Conservation (phyloP, 495 filamentous ascomycete genomes). For the Trypethelium eluteriae region DNA sequence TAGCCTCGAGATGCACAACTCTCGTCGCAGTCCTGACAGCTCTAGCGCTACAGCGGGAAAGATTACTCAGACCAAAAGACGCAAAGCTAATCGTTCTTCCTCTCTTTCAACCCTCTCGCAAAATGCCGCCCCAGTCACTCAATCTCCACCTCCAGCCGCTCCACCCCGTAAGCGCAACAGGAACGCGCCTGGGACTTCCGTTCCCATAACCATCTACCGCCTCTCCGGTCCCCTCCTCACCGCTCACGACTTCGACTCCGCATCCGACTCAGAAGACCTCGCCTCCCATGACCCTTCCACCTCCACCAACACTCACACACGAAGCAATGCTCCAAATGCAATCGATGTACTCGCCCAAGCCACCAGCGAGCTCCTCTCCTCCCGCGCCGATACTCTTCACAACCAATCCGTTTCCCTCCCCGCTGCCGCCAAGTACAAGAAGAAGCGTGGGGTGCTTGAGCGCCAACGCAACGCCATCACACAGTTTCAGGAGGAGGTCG, state of each 20-base stretch:
- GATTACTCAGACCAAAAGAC: not conserved
- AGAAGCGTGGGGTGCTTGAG: not conserved
- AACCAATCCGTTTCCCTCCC: not conserved
- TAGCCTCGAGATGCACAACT: not conserved
- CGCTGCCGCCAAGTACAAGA: not conserved
- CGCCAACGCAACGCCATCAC: conserved; percentile 5
- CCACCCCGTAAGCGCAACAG: conserved; percentile 1
- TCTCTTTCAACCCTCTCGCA: not conserved
- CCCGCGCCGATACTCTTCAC: not conserved
- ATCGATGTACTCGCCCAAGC: conserved; percentile 15
- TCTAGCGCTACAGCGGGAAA: not conserved
- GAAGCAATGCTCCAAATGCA: conserved; percentile 4
- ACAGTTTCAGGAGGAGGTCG: not conserved
- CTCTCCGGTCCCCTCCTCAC: conserved; percentile 8
- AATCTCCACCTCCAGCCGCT: not conserved
- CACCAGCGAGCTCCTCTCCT: conserved; percentile 10
- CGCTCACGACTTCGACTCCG: not conserved
- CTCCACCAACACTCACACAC: not conserved
- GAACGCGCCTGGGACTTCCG: not conserved
- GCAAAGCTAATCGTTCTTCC: not conserved
- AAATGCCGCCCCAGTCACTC: not conserved
- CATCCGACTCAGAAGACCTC: not conserved
- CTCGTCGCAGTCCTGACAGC: not conserved
- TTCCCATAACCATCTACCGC: conserved; percentile 14
- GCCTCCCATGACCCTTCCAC: not conserved